Evolutionary conservation across 192 early-diverging fungal species (phyloP).

Genomic region (Linnemannia hyalina): DNA sequence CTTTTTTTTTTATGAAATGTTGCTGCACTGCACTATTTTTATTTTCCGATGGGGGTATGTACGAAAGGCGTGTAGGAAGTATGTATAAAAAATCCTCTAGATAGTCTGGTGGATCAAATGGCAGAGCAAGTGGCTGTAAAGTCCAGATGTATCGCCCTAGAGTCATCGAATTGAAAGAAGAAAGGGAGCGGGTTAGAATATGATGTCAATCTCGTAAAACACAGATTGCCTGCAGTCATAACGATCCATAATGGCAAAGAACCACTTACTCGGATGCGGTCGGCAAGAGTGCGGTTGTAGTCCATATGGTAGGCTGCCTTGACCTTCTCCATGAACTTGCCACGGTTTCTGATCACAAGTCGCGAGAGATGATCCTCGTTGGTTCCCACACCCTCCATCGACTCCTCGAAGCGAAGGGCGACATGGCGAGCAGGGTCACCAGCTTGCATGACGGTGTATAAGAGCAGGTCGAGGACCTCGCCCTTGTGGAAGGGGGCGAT

Average conservation of each 20-base stretch:
- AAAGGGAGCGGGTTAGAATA: background rate
- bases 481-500: constrained; percentile 34
- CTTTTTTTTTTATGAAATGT: background rate
- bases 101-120: constrained; percentile 57
- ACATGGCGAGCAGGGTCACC: constrained; percentile 46
- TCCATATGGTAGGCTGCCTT: constrained; percentile 45
- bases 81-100: background rate
- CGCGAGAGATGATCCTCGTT: constrained; percentile 56
- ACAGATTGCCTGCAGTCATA: background rate
- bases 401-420: constrained; percentile 36
- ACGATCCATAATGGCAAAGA: background rate
- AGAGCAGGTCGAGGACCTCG: constrained; percentile 27
- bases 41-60: background rate
- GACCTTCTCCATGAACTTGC: constrained; percentile 51
- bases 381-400: constrained; percentile 43
- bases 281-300: constrained; percentile 45
- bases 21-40: background rate
- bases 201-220: background rate
- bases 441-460: constrained; percentile 47
- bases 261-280: constrained; percentile 41
- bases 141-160: constrained; percentile 54
- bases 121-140: constrained; percentile 49
- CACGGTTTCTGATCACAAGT: constrained; percentile 42
- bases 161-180: background rate
- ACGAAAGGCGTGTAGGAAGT: background rate